A percentile compares a stretch with the other conserved stretches of the same genome.
phyloP scores from a whole-genome alignment of 2,329 filamentous ascomycete genomes.

The Fusarium sp. region DNA sequence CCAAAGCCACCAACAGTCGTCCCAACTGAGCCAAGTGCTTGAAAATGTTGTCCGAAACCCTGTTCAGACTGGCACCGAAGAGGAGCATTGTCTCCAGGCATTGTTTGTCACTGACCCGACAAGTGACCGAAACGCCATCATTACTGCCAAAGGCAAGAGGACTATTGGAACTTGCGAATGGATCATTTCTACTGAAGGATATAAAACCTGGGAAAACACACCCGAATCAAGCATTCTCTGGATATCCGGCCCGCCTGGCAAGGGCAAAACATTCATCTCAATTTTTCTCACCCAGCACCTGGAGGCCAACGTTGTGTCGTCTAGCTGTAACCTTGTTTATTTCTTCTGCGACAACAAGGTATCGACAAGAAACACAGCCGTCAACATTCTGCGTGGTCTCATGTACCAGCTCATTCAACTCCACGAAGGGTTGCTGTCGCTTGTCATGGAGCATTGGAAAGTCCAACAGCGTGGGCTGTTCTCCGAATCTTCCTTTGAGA shows the following conservation, averaged over 20 bases:
- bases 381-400: constrained; percentile 18
- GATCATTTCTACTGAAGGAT: constrained; percentile 13
- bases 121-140: constrained; percentile 15
- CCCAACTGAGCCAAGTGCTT: neutral
- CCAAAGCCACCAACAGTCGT: neutral
- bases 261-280: constrained; percentile 23
- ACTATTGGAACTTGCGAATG: constrained; percentile 21
- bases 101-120: constrained; percentile 20
- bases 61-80: neutral
- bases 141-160: constrained; percentile 16
- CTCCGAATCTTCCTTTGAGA: constrained; percentile 2
- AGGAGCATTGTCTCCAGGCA: neutral
- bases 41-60: neutral
- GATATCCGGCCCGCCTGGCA: constrained; percentile 23
- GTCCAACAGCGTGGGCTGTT: constrained; percentile 7
- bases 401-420: constrained; percentile 13
- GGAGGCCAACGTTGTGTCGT: neutral
- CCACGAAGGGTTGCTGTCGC: neutral
- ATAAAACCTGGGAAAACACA: constrained; percentile 1
- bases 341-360: constrained; percentile 31
- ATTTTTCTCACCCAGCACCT: constrained; percentile 19
- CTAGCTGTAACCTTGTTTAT: neutral
- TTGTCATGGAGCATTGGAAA: constrained; percentile 6
- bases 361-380: constrained; percentile 11
- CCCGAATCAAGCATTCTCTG: constrained; percentile 8